Percentiles rank a stretch among this genome's conserved stretches.
Evolutionary conservation across 441 rosid species (phyloP).

Genomic region (Pelargonium myrrhifolium): DNA sequence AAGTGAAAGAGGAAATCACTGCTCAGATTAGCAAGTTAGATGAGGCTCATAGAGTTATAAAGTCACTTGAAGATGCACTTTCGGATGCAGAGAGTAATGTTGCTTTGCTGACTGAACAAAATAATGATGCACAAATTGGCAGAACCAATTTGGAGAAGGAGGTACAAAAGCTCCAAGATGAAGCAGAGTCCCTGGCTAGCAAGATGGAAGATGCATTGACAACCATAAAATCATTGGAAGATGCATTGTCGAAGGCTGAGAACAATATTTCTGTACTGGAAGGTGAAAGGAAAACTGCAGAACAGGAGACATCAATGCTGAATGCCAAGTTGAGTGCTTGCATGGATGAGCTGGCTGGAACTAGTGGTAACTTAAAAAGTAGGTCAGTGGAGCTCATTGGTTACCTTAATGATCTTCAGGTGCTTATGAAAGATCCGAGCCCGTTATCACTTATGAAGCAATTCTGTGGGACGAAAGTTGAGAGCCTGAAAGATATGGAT

Average conservation of each 20-base stretch:
- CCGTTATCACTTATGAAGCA: conserved; percentile 38
- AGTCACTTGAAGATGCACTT: conserved; percentile 58
- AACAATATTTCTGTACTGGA: conserved; percentile 45
- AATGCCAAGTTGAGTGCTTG: conserved; percentile 63
- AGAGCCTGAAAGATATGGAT: conserved; percentile 53
- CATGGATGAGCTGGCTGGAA: conserved; percentile 75
- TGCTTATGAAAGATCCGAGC: conserved; percentile 45
- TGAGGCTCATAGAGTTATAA: conserved; percentile 50
- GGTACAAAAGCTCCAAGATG: conserved; percentile 47
- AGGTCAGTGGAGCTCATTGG: conserved; percentile 50
- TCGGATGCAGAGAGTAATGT: conserved; percentile 45
- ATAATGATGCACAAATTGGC: conserved; percentile 29
- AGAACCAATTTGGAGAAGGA: conserved; percentile 46
- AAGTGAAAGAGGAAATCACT: conserved; percentile 41
- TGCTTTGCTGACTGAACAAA: conserved; percentile 44
- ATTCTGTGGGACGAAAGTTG: conserved; percentile 45
- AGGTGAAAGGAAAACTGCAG: conserved; percentile 48
- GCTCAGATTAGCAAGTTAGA: conserved; percentile 41
- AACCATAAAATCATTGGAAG: conserved; percentile 56
- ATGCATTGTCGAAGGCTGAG: conserved; percentile 51
- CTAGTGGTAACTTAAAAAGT: conserved; percentile 46
- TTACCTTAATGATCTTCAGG: conserved; percentile 48
- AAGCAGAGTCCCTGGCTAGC: conserved; percentile 42
- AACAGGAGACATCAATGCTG: conserved; percentile 56
- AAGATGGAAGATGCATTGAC: conserved; percentile 44